Evolutionary conservation across 345 rosid species (phyloP).

Genomic region (Sapria himalayana): DNA sequence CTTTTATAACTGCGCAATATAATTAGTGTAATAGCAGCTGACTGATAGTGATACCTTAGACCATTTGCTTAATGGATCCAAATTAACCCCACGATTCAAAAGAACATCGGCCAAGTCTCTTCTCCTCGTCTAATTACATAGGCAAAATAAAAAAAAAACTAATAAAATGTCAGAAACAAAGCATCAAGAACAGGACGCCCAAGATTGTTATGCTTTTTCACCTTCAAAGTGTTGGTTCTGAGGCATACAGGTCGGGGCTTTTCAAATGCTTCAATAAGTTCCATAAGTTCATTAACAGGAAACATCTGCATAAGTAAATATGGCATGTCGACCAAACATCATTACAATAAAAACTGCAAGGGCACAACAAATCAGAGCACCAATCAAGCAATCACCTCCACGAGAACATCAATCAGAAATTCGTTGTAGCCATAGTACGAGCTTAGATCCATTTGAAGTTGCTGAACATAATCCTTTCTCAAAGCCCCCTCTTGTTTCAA

Average conservation of each 20-base stretch:
- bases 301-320: constrained; percentile 48
- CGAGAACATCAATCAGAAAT: constrained; percentile 52
- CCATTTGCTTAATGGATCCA: constrained; percentile 92
- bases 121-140: constrained; percentile 53
- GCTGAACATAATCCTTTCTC: constrained; percentile 52
- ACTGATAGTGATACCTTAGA: too few species aligned
- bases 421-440: constrained; percentile 85
- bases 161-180: constrained; percentile 1
- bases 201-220: constrained; percentile 10
- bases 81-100: constrained; percentile 81
- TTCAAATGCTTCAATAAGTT: constrained; percentile 82
- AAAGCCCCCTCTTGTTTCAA: constrained; percentile 41
- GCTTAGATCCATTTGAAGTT: constrained; percentile 52
- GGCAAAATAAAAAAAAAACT: constrained; percentile 4
- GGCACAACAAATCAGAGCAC: background rate
- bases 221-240: constrained; percentile 84
- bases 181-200: constrained; percentile 5
- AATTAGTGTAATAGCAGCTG: too few species aligned
- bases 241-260: constrained; percentile 76
- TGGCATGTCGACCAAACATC: background rate
- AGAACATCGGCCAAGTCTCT: constrained; percentile 89
- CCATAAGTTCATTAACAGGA: constrained; percentile 80
- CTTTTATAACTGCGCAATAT: too few species aligned
- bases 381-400: constrained; percentile 33
- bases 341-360: background rate